Evolutionary conservation across 805 yeast genomes (phyloP), one percentile per base, ranked within the genome.

Genomic region (Nakazawaea anatomiae): DNA sequence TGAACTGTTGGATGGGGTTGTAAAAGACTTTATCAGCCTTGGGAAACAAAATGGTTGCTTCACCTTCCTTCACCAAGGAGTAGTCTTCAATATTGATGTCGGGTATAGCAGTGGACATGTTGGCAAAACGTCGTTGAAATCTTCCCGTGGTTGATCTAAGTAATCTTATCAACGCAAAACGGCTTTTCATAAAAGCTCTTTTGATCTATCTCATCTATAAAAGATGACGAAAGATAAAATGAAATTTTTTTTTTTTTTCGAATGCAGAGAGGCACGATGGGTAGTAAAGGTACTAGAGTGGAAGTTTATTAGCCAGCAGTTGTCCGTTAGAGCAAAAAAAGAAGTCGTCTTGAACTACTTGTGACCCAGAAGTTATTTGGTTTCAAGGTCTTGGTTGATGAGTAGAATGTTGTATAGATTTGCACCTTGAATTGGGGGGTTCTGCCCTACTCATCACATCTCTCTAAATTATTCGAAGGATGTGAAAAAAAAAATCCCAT

Each of bases 1-100:
- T 94, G 69, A 90, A 94, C 68, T 92, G 98, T 69, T 94, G 99
- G 51, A 94, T 87, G 8, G 96, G 97, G 64, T 94, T 94, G 69
- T 94, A 94, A 63, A 94, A 94, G 9, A 94, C 99, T 53, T 76
- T 75, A 57, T 87, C 90, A 46, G 83, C 83, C 59, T 87, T 85
- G 4, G 96, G 92, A 55, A 86, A 87, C 34, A 91, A 72, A 42
- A 94, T 83, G 28, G 83, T 78, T 11, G 98, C 97, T 51, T 76
- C 72, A 1, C 99, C 99, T 66, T 94, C 99, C 43, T 63, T 71
- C 30, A 76, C 68, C 28, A 68, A 60, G 40, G 64, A 62, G 55
- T 57, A 71, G 43, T 68, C 70, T 25, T 65, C 57, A 7, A 46
- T 28, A 18, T 49, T 52, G 35, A 51, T 28, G 34, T 38, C 40